Evolutionary conservation across 176 grass and related monocot genomes (phyloP), one percentile per base, ranked within the genome.

Genomic region (Triticum monococcum): DNA sequence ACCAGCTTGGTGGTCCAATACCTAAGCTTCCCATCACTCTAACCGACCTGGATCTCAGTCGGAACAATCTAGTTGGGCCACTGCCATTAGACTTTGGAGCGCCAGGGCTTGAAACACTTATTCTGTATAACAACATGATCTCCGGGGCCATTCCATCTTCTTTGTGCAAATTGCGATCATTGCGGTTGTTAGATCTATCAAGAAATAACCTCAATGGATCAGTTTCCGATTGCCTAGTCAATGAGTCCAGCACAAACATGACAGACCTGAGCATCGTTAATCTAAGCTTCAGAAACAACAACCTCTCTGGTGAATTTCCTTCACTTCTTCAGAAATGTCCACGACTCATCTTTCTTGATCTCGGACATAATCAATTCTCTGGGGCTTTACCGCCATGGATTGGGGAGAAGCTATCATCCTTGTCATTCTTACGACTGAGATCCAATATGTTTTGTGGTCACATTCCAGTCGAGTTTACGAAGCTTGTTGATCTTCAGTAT

Each of bases 361-460:
- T 70, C 2, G 9, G 68, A 1, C 0, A 38, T 38, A 70, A 70
- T 70, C 68, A 38, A 0, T 70, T 70, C 33, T 25, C 3, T 35
- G 46, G 86, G 4, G 2, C 18, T n/a, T 35, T 88, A 11, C 86
- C 32, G 0, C 0, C 46, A 60, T 88, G 86, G 86, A 88, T 83
- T 18, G 62, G 45, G 0, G 17, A 77, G 2, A 68, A 83, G 2
- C 8, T 88, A 69, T 0, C 5, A 0, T 77, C 23, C 4, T 82
- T 88, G 25, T 9, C 12, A 7, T 81, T 87, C 8, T 18, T 87
- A 14, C 4, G 62, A 12, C 20, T 87, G 1, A 2, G 78, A 10
- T 83, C 46, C 0, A 95, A 95, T 71, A 86, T 79, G 57, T 92
- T 95, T 38, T 23, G 2, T 23, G 90, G 92, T 3, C 7, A 20